A percentile compares a stretch with the other conserved stretches of the same genome.
Conservation (phyloP, 1,284 basidiomycete genomes). For the Ustilago cynodontis region DNA sequence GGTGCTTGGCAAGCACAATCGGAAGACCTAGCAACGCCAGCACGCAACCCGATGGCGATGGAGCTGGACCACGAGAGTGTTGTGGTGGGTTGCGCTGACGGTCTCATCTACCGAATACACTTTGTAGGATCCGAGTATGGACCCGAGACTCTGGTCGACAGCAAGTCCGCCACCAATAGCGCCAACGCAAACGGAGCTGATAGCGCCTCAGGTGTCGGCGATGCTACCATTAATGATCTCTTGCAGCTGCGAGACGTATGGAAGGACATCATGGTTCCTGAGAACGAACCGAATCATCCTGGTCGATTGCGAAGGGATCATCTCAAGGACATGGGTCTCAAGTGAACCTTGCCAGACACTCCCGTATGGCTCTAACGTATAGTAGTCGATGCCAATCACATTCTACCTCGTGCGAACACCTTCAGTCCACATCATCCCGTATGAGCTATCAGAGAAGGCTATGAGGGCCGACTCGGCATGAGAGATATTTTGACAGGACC, state of each 20-base stretch:
- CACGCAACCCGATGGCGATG: conserved; percentile 62
- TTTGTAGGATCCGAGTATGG: conserved; percentile 58
- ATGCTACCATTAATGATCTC: conserved; percentile 55
- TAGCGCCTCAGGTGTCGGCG: conserved; percentile 29
- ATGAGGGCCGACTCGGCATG: not conserved
- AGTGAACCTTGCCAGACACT: conserved; percentile 14
- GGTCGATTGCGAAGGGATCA: conserved; percentile 36
- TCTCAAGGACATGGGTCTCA: conserved; percentile 37
- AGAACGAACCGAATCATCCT: conserved; percentile 43
- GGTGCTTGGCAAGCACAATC: conserved; percentile 58
- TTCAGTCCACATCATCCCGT: not conserved
- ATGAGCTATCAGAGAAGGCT: not conserved
- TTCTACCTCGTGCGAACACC: no score
- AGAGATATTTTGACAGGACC: not conserved
- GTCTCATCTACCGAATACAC: conserved; percentile 58
- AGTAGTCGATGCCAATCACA: not conserved
- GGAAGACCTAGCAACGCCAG: conserved; percentile 36
- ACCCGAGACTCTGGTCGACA: conserved; percentile 22
- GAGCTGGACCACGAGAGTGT: conserved; percentile 61
- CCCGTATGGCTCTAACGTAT: not conserved
- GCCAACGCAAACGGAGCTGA: conserved; percentile 4
- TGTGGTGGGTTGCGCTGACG: conserved; percentile 61
- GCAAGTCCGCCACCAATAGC: not conserved
- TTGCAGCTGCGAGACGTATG: conserved; percentile 57
- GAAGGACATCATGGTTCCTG: conserved; percentile 58